Conservation (phyloP, 2,329 filamentous ascomycete species). For the Talaromyces funiculosus region DNA sequence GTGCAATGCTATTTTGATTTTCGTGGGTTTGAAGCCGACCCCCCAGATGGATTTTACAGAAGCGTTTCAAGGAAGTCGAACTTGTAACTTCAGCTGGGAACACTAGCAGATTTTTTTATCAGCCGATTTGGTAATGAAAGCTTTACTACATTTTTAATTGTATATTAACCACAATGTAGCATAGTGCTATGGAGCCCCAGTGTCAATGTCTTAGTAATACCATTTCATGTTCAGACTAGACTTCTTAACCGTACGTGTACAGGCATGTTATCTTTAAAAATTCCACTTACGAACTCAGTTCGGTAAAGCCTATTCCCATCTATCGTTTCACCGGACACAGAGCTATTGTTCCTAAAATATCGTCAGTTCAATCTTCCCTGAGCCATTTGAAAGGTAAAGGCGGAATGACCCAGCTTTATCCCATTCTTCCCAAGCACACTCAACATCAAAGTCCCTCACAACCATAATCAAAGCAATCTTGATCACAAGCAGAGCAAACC, state of each 20-base stretch:
- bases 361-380: not conserved
- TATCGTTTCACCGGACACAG: not conserved
- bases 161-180: not conserved
- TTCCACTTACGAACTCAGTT: not conserved
- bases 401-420: not conserved
- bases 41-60: not conserved
- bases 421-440: not conserved
- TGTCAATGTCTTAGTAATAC: no score
- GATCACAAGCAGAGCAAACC: slow-evolving; percentile 43
- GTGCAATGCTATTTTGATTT: not conserved
- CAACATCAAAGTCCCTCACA: slow-evolving; percentile 21
- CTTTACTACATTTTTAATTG: not conserved
- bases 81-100: not conserved
- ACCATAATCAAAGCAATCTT: slow-evolving; percentile 23
- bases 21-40: not conserved
- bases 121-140: no score
- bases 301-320: not conserved
- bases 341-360: not conserved
- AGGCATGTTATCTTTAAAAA: not conserved
- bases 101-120: not conserved
- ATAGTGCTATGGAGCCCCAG: no score
- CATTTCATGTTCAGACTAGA: no score
- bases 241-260: not conserved
- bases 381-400: not conserved
- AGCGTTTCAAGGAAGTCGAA: not conserved